phyloP scores from a whole-genome alignment of 495 filamentous ascomycete genomes.

The Trichoderma parareesei region DNA sequence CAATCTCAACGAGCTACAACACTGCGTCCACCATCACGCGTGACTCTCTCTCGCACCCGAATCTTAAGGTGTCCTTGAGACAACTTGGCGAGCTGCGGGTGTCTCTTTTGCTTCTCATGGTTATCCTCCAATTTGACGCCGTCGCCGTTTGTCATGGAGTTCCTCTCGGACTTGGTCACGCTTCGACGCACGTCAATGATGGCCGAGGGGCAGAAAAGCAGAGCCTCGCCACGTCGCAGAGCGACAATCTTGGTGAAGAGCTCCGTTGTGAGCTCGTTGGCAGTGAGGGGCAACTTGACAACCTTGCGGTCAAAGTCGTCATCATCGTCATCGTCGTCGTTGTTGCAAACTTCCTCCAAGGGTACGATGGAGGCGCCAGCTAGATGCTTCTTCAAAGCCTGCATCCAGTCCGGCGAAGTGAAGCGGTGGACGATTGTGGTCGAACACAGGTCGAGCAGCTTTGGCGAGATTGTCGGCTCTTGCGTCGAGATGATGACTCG shows the following conservation, averaged over 20 bases:
- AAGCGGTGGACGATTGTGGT: slow-evolving; percentile 70
- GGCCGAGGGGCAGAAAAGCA: slow-evolving; percentile 58
- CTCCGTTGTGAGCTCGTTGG: slow-evolving; percentile 23
- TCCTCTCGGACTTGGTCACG: neutral
- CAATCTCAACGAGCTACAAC: slow-evolving; percentile 23
- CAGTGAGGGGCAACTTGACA: slow-evolving; percentile 15
- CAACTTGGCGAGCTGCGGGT: slow-evolving; percentile 4
- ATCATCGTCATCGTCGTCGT: slow-evolving; percentile 4
- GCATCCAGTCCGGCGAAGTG: slow-evolving; percentile 61
- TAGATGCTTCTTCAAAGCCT: slow-evolving; percentile 52
- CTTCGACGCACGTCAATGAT: slow-evolving; percentile 34
- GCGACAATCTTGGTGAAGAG: slow-evolving; percentile 51
- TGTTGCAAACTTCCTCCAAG: slow-evolving; percentile 8
- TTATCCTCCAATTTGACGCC: neutral
- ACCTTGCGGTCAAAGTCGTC: slow-evolving; percentile 9
- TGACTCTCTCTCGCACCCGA: slow-evolving; percentile 43
- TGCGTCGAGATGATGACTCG: slow-evolving; percentile 69
- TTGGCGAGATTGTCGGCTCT: slow-evolving; percentile 66
- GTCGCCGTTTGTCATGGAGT: neutral
- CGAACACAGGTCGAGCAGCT: slow-evolving; percentile 63
- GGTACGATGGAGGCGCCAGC: slow-evolving; percentile 35
- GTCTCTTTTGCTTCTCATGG: slow-evolving; percentile 2
- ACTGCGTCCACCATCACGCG: slow-evolving; percentile 50
- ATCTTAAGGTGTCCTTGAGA: slow-evolving; percentile 33
- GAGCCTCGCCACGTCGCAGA: slow-evolving; percentile 53